A percentile compares a stretch with the other conserved stretches of the same genome.
Conservation (phyloP, 306 rosid genomes). For the Vachellia collinsii region DNA sequence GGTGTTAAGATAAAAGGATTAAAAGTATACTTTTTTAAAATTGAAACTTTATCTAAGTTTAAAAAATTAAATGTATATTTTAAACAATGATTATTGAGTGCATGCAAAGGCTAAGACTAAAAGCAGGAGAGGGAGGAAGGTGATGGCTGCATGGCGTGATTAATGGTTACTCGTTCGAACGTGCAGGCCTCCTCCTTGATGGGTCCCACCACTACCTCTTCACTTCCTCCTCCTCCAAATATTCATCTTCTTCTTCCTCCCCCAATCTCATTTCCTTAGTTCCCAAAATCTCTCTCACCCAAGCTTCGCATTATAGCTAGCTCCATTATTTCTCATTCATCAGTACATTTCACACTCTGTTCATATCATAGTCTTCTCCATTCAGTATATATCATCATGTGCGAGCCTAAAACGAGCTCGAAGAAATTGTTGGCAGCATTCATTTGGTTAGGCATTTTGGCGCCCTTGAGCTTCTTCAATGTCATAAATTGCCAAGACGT, state of each 20-base stretch:
- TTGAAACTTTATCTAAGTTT: too few relatives aligned
- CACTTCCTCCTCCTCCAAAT: too few relatives aligned
- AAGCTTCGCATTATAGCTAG: background rate
- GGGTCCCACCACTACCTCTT: constrained; percentile 41
- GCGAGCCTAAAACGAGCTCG: constrained; percentile 34
- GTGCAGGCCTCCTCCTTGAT: constrained; percentile 43
- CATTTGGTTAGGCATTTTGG: constrained; percentile 39
- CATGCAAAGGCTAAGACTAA: background rate
- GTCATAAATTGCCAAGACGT: constrained; percentile 56
- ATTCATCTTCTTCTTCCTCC: background rate
- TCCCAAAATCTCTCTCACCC: background rate
- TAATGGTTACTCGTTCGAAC: constrained; percentile 38
- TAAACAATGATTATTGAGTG: background rate
- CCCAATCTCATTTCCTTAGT: background rate
- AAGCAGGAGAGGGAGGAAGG: background rate
- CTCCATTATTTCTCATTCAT: background rate
- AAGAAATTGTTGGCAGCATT: constrained; percentile 11
- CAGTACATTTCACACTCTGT: background rate
- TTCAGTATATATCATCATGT: background rate
- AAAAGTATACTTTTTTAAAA: too few relatives aligned
- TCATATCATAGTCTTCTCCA: background rate
- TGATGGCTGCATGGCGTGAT: background rate
- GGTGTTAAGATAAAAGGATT: too few relatives aligned
- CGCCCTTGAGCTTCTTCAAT: constrained; percentile 42
- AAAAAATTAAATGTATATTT: too few relatives aligned